These are phyloP conservation scores for Neofusicoccum kwambonambiense DNA, from an alignment of 2,329 filamentous ascomycete species.

Conservation along the genomic window DNA sequence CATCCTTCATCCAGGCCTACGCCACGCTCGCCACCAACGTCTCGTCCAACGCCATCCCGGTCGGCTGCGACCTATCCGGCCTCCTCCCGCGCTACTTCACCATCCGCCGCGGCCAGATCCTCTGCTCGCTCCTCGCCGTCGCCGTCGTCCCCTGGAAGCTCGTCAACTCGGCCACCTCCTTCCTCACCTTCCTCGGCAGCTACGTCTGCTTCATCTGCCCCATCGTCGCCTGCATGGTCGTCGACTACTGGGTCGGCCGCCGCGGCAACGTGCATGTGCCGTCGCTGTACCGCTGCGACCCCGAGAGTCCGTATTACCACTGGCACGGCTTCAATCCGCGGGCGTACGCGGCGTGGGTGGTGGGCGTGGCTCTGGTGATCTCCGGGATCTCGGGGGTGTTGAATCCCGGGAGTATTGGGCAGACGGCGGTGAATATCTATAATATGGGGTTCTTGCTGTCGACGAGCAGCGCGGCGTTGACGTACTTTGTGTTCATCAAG, in stretches of 20 bases:
- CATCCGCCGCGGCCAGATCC: slow-evolving; percentile 23
- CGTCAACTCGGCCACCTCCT: slow-evolving; percentile 31
- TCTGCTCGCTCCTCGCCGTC: slow-evolving; percentile 25
- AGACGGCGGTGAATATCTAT: slow-evolving; percentile 18
- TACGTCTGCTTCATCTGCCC: slow-evolving; percentile 40
- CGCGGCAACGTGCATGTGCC: slow-evolving; percentile 20
- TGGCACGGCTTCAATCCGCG: background rate
- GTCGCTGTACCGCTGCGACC: slow-evolving; percentile 15
- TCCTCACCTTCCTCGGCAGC: slow-evolving; percentile 39
- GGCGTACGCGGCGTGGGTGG: slow-evolving; percentile 4
- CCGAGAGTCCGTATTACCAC: slow-evolving; percentile 13
- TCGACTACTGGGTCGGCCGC: slow-evolving; percentile 36
- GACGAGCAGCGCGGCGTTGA: slow-evolving; percentile 19
- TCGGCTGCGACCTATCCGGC: slow-evolving; percentile 28
- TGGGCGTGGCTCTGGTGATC: slow-evolving; percentile 24
- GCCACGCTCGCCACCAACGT: slow-evolving; percentile 40
- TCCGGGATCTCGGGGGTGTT: slow-evolving; percentile 23
- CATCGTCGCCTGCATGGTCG: slow-evolving; percentile 33
- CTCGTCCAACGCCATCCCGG: slow-evolving; percentile 26
- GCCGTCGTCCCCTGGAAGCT: slow-evolving; percentile 27
- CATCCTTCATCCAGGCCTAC: slow-evolving; percentile 29
- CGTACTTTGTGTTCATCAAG: slow-evolving; percentile 21
- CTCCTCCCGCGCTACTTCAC: slow-evolving; percentile 24
- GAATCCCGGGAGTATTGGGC: slow-evolving; percentile 19
- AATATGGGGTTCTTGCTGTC: slow-evolving; percentile 24